Evolutionary conservation across 192 early-diverging fungal genomes (phyloP).

Genomic region (Allomyces macrogynus): DNA sequence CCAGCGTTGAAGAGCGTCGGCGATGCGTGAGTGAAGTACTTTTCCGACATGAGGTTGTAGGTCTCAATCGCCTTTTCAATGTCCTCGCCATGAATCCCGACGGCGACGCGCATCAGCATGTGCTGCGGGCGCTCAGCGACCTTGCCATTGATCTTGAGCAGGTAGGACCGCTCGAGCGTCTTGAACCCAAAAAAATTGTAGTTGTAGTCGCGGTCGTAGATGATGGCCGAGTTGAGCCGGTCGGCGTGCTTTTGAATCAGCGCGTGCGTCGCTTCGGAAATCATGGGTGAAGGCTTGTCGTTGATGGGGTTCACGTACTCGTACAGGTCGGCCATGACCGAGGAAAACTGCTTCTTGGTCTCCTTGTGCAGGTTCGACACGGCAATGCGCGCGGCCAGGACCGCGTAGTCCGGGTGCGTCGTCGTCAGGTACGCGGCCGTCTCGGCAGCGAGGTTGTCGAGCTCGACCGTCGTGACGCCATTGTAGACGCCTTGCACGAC

Average conservation of each 20-base stretch:
- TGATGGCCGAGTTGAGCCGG: conserved; percentile 78
- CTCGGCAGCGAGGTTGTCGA: conserved; percentile 93
- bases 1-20: conserved; percentile 98
- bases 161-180: conserved; percentile 89
- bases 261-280: conserved; percentile 53
- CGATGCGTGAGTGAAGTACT: conserved; percentile 89
- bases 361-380: conserved; percentile 84
- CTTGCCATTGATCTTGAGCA: conserved; percentile 66
- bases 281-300: conserved; percentile 68
- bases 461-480: conserved; percentile 86
- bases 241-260: conserved; percentile 52
- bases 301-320: conserved; percentile 79
- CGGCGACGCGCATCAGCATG: conserved; percentile 92
- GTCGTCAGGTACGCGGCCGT: conserved; percentile 73
- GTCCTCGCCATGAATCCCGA: conserved; percentile 88
- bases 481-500: conserved; percentile 87
- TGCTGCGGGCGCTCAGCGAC: conserved; percentile 93
- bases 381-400: conserved; percentile 87
- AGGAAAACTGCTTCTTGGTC: conserved; percentile 56
- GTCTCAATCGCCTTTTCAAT: conserved; percentile 84
- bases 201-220: conserved; percentile 90
- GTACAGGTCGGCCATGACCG: conserved; percentile 70
- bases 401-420: conserved; percentile 88
- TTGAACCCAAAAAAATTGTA: conserved; percentile 99
- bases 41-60: conserved; percentile 78